Base-by-base conservation (phyloP, 1,284 basidiomycete species). In the Moesziomyces antarcticus region DNA sequence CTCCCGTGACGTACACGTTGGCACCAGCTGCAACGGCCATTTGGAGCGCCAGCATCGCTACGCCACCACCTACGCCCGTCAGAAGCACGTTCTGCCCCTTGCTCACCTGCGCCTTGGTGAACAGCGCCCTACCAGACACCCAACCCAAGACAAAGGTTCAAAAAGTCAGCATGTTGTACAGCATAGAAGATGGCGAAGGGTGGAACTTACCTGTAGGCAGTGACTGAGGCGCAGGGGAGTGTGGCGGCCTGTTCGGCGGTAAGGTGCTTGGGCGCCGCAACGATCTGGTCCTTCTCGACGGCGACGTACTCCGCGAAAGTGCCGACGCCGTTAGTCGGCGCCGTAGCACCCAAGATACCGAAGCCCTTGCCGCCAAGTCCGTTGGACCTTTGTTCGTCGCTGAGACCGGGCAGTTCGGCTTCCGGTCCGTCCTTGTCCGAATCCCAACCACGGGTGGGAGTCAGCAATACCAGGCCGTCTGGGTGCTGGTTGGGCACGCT, bases 1-100 rank as follows among this genome's bases (percentile, higher is more conserved):
- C 88, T 62, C 91, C 92, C 0, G 92, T 92, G n/a, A 94, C 92
- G 82, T 90, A 94, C 11, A 93, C 92, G 47, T 89, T 88, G 0
- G 91, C 92, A 9, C 92, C 91, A 0, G 88, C 88, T 0, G 91
- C 92, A 1, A 93, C 79, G 77, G 90, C 91, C 22, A 94, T 85
- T 81, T 94, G 93, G 53, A 94, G 84, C 0, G 92, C 90, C 40
- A 89, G 79, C 22, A 94, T 86, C 0, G 93, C 93, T 27, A 94
- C 93, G 8, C 93, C 93, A 13, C 93, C 86, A 7, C 85, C 85
- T 16, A 85, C 82, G 24, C 85, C 84, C 5, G 86, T 86, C 56
- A 94, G 90, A 40, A 94, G 88, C 35, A 94, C 86, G 58, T 90
- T 91, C 47, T 93, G 89, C 5, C 90, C 91, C 9, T 85, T 80